A percentile compares a stretch with the other conserved stretches of the same genome.
These are phyloP conservation scores for Arbutus unedo DNA, from an alignment of 148 eudicot species.

Conservation along the genomic window DNA sequence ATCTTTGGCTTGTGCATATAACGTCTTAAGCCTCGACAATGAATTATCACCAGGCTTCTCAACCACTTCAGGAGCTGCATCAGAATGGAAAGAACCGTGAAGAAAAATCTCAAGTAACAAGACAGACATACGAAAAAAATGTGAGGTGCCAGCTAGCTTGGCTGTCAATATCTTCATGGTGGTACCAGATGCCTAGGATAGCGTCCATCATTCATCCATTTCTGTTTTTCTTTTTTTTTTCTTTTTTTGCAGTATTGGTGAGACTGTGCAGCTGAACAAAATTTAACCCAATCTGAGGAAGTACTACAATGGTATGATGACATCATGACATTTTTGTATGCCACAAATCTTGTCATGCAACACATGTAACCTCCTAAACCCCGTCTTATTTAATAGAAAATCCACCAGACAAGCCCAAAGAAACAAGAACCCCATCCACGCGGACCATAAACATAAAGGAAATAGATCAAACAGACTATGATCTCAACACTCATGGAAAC, in stretches of 20 bases:
- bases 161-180: neutral
- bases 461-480: neutral
- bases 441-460: neutral
- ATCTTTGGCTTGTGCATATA: conserved; percentile 78
- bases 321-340: neutral
- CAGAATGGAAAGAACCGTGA: neutral
- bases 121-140: neutral
- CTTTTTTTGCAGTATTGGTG: neutral
- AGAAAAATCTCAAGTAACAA: neutral
- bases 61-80: conserved; percentile 87
- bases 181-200: neutral
- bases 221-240: too few species aligned
- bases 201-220: neutral
- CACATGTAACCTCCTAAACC: neutral
- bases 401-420: neutral
- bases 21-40: conserved; percentile 51
- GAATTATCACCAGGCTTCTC: conserved; percentile 92
- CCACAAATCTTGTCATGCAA: neutral
- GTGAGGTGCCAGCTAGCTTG: neutral
- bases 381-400: neutral
- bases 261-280: neutral
- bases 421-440: neutral
- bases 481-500: neutral
- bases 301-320: neutral
- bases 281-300: neutral